Base-by-base conservation (phyloP, 768 basidiomycete species). In the Pleurotus eryngii region DNA sequence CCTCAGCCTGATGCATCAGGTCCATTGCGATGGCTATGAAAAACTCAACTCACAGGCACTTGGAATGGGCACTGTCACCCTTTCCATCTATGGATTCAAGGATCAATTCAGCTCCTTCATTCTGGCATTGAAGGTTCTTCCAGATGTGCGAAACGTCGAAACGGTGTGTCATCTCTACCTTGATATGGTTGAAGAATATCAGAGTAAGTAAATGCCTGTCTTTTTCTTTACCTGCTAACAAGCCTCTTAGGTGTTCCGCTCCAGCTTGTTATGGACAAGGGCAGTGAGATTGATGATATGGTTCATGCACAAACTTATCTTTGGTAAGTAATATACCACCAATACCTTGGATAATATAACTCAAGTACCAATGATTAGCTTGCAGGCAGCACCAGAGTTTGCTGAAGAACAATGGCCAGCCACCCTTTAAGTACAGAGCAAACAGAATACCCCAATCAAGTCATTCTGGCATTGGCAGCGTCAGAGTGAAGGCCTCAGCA, bases 11-110 rank as follows among this genome's bases (percentile, higher is more conserved):
- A 61, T 45, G 46, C 61, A 64, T 58, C 56, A 67, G 43, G 22
- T 58, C 17, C 61, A 65, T 57, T 50, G 39, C 8, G 67, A 69
- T 60, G 67, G 65, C 3, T 66, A 68, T 49, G 67, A 67, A 53
- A 69, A 67, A 42, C 59, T 69, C 5, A 57, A 46, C 15, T 43
- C 49, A 20, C 62, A 65, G 49, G 65, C 66, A 7, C 55, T 69
- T 20, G 45, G 57, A 18, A 67, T 67, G 61, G 67, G 66, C 56
- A 62, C 55, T 6, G 27, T 30, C 27, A 30, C 27, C 27, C 27
- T 30, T 6, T 6, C 27, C 5, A 30, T 30, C 27, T 30, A 30
- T 7, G 27, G 27, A 7, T 38, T 47, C 17, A 59, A 60, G 26
- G 65, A 65, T 39, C 60, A 69, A 30, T 65, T 60, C 24, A 58